phyloP scores from a whole-genome alignment of 169 alveolate species.

The Babesia caballi region DNA sequence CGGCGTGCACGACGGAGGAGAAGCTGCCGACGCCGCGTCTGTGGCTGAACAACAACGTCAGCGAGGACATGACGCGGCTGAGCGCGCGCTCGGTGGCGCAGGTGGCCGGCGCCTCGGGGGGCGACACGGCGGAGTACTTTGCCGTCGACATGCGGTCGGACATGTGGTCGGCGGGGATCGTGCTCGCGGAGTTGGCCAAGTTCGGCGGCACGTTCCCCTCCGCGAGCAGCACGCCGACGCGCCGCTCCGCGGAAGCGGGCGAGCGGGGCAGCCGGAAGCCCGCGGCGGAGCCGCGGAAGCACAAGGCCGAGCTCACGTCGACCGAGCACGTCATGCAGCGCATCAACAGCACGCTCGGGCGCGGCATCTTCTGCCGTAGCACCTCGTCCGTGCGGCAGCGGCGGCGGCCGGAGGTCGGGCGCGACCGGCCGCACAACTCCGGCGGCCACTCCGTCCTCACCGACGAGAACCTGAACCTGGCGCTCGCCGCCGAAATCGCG shows the following conservation, averaged over 20 bases:
- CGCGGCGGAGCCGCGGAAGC: neutral
- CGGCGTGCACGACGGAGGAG: neutral
- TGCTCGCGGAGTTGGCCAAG: slow-evolving; percentile 55
- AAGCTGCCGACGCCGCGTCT: neutral
- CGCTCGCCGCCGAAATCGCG: slow-evolving; percentile 38
- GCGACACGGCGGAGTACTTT: slow-evolving; percentile 37
- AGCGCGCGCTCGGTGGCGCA: neutral
- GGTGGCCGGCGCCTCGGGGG: slow-evolving; percentile 4
- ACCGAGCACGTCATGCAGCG: slow-evolving; percentile 5
- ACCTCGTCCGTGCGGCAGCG: slow-evolving; percentile 5
- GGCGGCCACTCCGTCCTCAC: neutral
- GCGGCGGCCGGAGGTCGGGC: slow-evolving; percentile 1
- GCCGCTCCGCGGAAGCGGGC: too few species aligned
- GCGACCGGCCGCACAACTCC: neutral
- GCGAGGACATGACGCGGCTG: neutral
- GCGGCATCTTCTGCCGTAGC: slow-evolving; percentile 40
- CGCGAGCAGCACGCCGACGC: neutral
- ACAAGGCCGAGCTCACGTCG: neutral
- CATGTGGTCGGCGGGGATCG: slow-evolving; percentile 66
- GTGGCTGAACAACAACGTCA: slow-evolving; percentile 1
- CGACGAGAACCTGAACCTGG: slow-evolving; percentile 32
- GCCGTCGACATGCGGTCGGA: slow-evolving; percentile 38
- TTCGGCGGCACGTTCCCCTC: slow-evolving; percentile 21
- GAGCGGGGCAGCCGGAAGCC: too few species aligned
- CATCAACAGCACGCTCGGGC: slow-evolving; percentile 15